These are phyloP conservation scores for Populus tremula DNA, from an alignment of 345 rosid genomes.

Conservation along the genomic window DNA sequence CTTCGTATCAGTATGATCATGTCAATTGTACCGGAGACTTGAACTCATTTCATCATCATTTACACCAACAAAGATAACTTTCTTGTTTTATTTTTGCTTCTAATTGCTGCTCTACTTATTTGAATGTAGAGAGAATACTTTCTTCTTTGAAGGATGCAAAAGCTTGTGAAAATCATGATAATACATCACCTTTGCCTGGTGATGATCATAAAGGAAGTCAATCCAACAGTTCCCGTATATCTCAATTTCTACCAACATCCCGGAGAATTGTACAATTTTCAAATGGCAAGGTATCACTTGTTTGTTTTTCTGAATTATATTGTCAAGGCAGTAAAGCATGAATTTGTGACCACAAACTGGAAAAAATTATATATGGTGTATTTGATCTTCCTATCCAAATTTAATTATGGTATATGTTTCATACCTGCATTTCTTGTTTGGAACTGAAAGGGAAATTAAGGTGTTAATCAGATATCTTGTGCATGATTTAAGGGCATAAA, in stretches of 20 bases:
- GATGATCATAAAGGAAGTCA: conserved; percentile 20
- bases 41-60: neutral
- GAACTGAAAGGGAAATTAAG: neutral
- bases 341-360: neutral
- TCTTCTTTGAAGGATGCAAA: conserved; percentile 47
- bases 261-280: conserved; percentile 90
- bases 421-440: neutral
- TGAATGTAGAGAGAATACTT: conserved; percentile 74
- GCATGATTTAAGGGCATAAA: neutral
- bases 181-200: conserved; percentile 31
- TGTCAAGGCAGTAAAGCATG: neutral
- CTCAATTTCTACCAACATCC: conserved; percentile 95
- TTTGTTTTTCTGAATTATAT: neutral
- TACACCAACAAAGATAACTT: neutral
- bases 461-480: neutral
- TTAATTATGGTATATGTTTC: neutral
- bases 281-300: conserved; percentile 69
- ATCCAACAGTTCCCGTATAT: conserved; percentile 39
- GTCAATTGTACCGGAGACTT: neutral
- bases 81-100: conserved; percentile 2
- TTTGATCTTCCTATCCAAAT: neutral
- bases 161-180: conserved; percentile 27
- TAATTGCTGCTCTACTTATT: conserved; percentile 8
- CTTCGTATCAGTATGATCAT: neutral
- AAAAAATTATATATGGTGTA: neutral